Percentiles rank a stretch among this genome's conserved stretches.
phyloP scores from a whole-genome alignment of 352 stramenopile species.

The Phytophthora idaei region DNA sequence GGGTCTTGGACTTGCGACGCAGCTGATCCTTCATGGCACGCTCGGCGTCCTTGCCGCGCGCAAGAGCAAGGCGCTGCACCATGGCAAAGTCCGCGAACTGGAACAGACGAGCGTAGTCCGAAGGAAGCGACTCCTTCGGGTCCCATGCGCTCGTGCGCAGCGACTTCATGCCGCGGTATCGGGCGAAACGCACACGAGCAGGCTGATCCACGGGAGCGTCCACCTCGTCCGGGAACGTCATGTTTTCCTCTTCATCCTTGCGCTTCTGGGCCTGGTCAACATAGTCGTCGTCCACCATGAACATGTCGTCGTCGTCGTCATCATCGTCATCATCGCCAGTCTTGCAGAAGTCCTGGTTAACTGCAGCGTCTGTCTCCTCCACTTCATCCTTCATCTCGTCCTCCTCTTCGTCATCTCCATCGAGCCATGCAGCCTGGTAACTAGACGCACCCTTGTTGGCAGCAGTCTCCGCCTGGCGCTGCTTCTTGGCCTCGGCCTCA shows the following conservation, averaged over 20 bases:
- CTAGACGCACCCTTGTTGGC: conserved; percentile 81
- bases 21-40: conserved; percentile 71
- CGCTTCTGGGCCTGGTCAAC: conserved; percentile 79
- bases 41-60: conserved; percentile 75
- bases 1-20: conserved; percentile 53
- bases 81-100: conserved; percentile 96
- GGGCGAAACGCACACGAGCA: conserved; percentile 77
- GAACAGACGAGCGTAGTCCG: conserved; percentile 97
- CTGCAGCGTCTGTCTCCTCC: conserved; percentile 34
- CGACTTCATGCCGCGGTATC: conserved; percentile 96
- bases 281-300: conserved; percentile 76
- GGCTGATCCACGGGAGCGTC: conserved; percentile 65
- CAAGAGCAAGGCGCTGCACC: conserved; percentile 93
- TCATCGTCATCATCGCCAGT: conserved; percentile 57
- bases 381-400: conserved; percentile 76
- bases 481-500: conserved; percentile 65
- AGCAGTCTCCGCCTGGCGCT: conserved; percentile 49
- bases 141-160: conserved; percentile 98
- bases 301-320: conserved; percentile 78
- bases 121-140: conserved; percentile 97
- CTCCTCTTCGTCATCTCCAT: conserved; percentile 64
- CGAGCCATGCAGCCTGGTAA: conserved; percentile 96
- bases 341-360: conserved; percentile 87
- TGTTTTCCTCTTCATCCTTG: conserved; percentile 91
- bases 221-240: conserved; percentile 97